phyloP scores from a whole-genome alignment of 2,329 filamentous ascomycete species.

The Cylindrodendrum hubeiense region DNA sequence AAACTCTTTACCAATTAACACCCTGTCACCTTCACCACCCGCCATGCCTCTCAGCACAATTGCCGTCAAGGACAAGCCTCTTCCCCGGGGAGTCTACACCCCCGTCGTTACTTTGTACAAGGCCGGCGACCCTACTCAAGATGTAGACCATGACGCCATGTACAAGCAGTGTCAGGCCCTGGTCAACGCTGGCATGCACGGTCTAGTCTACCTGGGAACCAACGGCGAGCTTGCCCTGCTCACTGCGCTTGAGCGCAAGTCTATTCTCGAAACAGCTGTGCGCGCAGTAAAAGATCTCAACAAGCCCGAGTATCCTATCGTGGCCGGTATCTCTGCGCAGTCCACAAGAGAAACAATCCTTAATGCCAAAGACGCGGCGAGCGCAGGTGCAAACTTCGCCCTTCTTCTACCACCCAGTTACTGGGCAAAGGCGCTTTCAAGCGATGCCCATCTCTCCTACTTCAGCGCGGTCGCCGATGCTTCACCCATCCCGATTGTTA shows the following conservation, averaged over 20 bases:
- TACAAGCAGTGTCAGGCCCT: slow-evolving; percentile 57
- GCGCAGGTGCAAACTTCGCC: slow-evolving; percentile 78
- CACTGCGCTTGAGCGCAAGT: slow-evolving; percentile 53
- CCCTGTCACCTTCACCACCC: background rate
- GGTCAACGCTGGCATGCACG: slow-evolving; percentile 57
- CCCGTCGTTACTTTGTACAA: slow-evolving; percentile 62
- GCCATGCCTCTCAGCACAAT: slow-evolving; percentile 47
- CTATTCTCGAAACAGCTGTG: slow-evolving; percentile 54
- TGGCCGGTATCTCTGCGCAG: slow-evolving; percentile 58
- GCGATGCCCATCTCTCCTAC: slow-evolving; percentile 68
- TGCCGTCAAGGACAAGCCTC: slow-evolving; percentile 50
- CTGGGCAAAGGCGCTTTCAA: slow-evolving; percentile 69
- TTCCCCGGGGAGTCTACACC: slow-evolving; percentile 60
- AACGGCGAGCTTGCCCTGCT: slow-evolving; percentile 61
- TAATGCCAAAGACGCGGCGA: slow-evolving; percentile 74
- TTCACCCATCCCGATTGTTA: slow-evolving; percentile 74
- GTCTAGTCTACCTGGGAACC: slow-evolving; percentile 60
- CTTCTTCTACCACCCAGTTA: slow-evolving; percentile 82
- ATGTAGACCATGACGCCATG: slow-evolving; percentile 59
- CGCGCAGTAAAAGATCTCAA: slow-evolving; percentile 52
- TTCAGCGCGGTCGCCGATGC: slow-evolving; percentile 72
- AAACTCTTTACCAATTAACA: background rate
- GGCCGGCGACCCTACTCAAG: slow-evolving; percentile 51
- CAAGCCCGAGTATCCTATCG: slow-evolving; percentile 54
- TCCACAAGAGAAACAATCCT: slow-evolving; percentile 75